Evolutionary conservation across 345 rosid genomes (phyloP).

Genomic region (Microthlaspi erraticum): DNA sequence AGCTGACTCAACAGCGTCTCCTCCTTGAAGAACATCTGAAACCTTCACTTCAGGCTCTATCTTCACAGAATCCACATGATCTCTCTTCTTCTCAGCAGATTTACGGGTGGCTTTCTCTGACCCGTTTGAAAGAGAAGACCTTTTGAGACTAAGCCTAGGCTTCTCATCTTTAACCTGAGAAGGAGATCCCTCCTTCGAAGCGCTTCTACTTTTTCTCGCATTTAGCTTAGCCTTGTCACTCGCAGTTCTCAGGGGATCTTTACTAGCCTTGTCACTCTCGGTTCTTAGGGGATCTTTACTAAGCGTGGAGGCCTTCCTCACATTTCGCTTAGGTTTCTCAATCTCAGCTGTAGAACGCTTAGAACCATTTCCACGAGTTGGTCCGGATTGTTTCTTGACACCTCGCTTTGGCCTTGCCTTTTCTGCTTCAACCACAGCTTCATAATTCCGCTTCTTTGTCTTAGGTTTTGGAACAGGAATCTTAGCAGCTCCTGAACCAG

Average conservation of each 20-base stretch:
- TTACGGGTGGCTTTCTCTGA: slow-evolving; percentile 40
- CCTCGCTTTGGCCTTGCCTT: slow-evolving; percentile 53
- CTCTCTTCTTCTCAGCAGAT: slow-evolving; percentile 50
- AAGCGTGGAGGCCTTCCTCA: slow-evolving; percentile 54
- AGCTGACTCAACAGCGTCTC: slow-evolving; percentile 23
- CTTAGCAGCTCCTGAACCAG: slow-evolving; percentile 48
- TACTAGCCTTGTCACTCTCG: slow-evolving; percentile 54
- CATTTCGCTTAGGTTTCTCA: slow-evolving; percentile 56
- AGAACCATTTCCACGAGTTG: slow-evolving; percentile 50
- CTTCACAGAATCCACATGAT: slow-evolving; percentile 33
- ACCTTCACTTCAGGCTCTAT: slow-evolving; percentile 43
- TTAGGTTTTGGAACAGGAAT: slow-evolving; percentile 44
- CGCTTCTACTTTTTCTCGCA: slow-evolving; percentile 51
- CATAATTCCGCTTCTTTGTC: slow-evolving; percentile 46
- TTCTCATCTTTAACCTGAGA: slow-evolving; percentile 53
- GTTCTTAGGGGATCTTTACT: slow-evolving; percentile 47
- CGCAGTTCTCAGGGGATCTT: no score
- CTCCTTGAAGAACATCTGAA: slow-evolving; percentile 30
- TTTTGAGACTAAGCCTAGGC: slow-evolving; percentile 47
- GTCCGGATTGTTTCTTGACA: slow-evolving; percentile 50
- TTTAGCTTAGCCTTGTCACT: slow-evolving; percentile 56
- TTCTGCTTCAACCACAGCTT: slow-evolving; percentile 48
- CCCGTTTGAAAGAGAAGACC: slow-evolving; percentile 48
- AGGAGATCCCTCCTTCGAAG: slow-evolving; percentile 49
- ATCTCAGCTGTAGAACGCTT: slow-evolving; percentile 44